Evolutionary conservation across 2,329 filamentous ascomycete genomes (phyloP).

Genomic region (Teratosphaeria gauchensis): DNA sequence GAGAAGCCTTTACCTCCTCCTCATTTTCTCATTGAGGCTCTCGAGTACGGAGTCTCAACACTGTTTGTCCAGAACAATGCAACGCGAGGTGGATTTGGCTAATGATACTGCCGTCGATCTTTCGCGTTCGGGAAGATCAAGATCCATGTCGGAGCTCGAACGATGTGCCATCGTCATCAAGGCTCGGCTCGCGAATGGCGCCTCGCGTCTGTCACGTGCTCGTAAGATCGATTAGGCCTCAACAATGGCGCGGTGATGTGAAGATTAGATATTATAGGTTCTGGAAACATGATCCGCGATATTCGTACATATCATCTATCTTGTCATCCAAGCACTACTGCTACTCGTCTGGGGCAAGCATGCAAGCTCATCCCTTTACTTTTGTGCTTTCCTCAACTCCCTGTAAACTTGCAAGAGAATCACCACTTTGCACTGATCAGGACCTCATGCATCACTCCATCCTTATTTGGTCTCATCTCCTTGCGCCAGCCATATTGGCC

Average conservation of each 20-base stretch:
- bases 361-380: not conserved
- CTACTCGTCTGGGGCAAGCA: not conserved
- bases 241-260: not conserved
- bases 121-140: not conserved
- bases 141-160: not conserved
- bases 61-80: no score
- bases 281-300: not conserved
- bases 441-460: not conserved
- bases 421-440: not conserved
- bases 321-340: not conserved
- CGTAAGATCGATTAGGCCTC: not conserved
- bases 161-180: not conserved
- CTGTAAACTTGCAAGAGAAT: not conserved
- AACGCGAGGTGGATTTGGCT: no score
- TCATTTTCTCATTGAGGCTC: not conserved
- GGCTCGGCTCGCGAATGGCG: not conserved
- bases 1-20: not conserved
- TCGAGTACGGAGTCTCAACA: not conserved
- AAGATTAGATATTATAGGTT: not conserved
- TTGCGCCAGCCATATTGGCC: not conserved
- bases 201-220: not conserved
- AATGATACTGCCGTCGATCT: not conserved
- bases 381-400: not conserved
- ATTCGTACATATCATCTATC: not conserved
- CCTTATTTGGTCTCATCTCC: not conserved